A percentile compares a stretch with the other conserved stretches of the same genome.
phyloP scores from a whole-genome alignment of 1,139 yeast genomes.

The Blastobotrys persicus region DNA sequence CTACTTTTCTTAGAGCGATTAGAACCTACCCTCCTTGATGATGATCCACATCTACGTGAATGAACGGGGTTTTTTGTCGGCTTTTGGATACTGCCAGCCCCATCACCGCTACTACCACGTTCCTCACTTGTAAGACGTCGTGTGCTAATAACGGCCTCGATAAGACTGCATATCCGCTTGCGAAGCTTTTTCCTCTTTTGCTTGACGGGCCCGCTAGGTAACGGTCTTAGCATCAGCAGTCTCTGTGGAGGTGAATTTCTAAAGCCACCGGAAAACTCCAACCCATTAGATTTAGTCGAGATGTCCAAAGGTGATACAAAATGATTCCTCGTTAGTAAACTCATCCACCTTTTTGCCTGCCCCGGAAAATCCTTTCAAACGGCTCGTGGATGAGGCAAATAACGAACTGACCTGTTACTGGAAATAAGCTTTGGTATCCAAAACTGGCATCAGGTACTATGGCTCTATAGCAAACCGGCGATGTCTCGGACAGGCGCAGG shows the following conservation, averaged over 20 bases:
- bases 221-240: background rate
- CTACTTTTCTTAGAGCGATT: too few relatives aligned
- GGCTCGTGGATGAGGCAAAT: too few relatives aligned
- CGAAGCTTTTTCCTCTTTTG: background rate
- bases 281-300: conserved; percentile 16
- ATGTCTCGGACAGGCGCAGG: too few relatives aligned
- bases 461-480: too few relatives aligned
- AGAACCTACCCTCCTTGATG: too few relatives aligned
- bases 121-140: background rate
- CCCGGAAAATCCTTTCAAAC: too few relatives aligned
- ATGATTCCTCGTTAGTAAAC: background rate
- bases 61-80: background rate
- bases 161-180: background rate
- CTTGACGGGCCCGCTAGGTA: background rate
- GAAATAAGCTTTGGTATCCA: too few relatives aligned
- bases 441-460: too few relatives aligned
- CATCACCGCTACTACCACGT: background rate
- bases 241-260: background rate
- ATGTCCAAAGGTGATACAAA: conserved; percentile 12
- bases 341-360: background rate
- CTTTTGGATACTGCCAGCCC: background rate
- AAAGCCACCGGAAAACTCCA: conserved; percentile 7
- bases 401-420: too few relatives aligned
- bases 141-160: background rate
- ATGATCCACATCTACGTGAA: too few relatives aligned